Conservation (phyloP, 176 grass and related monocot species). For the Microstegium vimineum region DNA sequence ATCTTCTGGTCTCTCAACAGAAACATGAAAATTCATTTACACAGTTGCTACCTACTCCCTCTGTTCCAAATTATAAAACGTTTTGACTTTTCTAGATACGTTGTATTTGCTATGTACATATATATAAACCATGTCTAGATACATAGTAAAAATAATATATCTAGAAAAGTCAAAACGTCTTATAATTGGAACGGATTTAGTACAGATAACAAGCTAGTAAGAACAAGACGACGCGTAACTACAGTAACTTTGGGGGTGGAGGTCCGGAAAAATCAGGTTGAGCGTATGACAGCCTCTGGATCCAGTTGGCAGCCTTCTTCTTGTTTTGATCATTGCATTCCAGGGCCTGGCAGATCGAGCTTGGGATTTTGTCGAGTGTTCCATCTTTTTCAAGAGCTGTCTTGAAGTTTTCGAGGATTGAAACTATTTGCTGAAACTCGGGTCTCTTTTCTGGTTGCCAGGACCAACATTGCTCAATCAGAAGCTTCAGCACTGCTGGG, state of each 20-base stretch:
- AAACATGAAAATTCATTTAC: conserved; percentile 18
- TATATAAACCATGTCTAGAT: too few species aligned
- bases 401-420: conserved; percentile 66
- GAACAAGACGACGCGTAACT: conserved; percentile 8
- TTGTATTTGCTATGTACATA: too few species aligned
- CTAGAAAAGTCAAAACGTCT: too few species aligned
- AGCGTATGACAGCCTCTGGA: conserved; percentile 58
- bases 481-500: conserved; percentile 42
- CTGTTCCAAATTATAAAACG: too few species aligned
- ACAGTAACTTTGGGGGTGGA: conserved; percentile 52
- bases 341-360: conserved; percentile 42
- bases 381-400: conserved; percentile 51
- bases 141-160: too few species aligned
- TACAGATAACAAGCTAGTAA: background rate
- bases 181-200: too few species aligned
- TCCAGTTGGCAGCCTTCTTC: conserved; percentile 57
- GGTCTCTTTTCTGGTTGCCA: conserved; percentile 68
- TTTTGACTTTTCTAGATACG: too few species aligned
- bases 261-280: conserved; percentile 40
- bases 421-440: conserved; percentile 67
- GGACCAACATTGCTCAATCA: conserved; percentile 92
- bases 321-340: conserved; percentile 62
- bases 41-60: conserved; percentile 3
- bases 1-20: background rate
- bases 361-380: conserved; percentile 54